Conservation (phyloP, 2,329 filamentous ascomycete genomes). For the Incumbomyces delicatus region DNA sequence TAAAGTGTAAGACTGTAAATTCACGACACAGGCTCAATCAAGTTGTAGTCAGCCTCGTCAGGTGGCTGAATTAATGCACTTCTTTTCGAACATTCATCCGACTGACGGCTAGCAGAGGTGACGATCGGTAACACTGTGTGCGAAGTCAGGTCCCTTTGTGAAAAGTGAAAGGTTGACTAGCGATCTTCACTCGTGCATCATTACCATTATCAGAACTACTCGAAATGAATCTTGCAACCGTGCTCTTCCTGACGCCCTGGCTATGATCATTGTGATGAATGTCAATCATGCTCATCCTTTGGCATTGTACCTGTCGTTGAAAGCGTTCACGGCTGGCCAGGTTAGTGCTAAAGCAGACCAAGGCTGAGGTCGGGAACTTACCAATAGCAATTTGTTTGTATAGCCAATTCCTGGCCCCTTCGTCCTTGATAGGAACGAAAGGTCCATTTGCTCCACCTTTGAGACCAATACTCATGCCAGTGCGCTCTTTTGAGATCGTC, state of each 20-base stretch:
- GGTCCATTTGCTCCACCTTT: conserved; percentile 88
- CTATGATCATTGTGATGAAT: neutral
- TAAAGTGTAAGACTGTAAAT: neutral
- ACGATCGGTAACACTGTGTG: too few relatives aligned
- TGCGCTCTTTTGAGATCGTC: conserved; percentile 93
- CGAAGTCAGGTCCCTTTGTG: too few relatives aligned
- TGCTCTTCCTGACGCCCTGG: neutral
- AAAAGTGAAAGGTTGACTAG: too few relatives aligned
- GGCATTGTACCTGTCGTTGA: conserved; percentile 57
- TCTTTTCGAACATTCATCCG: neutral
- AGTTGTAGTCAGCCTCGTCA: too few relatives aligned
- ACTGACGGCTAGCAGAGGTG: neutral
- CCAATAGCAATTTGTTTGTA: conserved; percentile 55
- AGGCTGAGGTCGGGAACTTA: conserved; percentile 22
- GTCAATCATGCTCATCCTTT: conserved; percentile 35
- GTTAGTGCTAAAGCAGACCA: neutral
- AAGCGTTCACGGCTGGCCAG: conserved; percentile 50
- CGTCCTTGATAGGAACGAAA: conserved; percentile 88
- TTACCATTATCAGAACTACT: neutral
- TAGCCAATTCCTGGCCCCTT: conserved; percentile 60
- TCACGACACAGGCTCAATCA: too few relatives aligned
- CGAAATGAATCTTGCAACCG: neutral
- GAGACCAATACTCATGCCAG: conserved; percentile 78
- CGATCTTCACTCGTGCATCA: neutral
- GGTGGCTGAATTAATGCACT: neutral